Conservation (phyloP, 805 yeast species). For the Spathaspora passalidarum region DNA sequence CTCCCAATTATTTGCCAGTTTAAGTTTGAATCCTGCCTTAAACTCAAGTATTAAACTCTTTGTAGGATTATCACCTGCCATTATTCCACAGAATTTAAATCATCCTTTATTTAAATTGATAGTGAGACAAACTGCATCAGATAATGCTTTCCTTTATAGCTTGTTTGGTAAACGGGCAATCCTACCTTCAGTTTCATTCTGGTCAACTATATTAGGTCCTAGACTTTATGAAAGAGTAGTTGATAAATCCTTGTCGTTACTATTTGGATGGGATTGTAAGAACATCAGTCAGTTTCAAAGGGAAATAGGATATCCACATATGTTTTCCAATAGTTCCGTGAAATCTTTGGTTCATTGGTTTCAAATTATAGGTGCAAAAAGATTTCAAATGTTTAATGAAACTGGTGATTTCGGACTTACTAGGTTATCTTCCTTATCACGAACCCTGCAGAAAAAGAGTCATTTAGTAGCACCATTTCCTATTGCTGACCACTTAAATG, state of each 20-base stretch:
- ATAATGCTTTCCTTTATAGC: slow-evolving; percentile 20
- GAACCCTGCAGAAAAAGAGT: slow-evolving; percentile 13
- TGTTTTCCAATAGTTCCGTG: slow-evolving; percentile 28
- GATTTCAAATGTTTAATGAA: slow-evolving; percentile 33
- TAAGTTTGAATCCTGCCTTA: slow-evolving; percentile 23
- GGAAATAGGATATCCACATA: slow-evolving; percentile 26
- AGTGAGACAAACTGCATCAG: slow-evolving; percentile 24
- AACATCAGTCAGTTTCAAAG: slow-evolving; percentile 23
- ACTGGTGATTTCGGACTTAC: slow-evolving; percentile 22
- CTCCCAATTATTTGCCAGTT: slow-evolving; percentile 29
- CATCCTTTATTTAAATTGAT: slow-evolving; percentile 23
- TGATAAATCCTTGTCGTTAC: slow-evolving; percentile 18
- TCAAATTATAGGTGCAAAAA: slow-evolving; percentile 25
- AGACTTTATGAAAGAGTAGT: slow-evolving; percentile 21
- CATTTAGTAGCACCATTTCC: slow-evolving; percentile 27
- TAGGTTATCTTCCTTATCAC: slow-evolving; percentile 16
- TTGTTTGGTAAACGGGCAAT: slow-evolving; percentile 28
- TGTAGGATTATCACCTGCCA: slow-evolving; percentile 29
- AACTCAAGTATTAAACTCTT: slow-evolving; percentile 20
- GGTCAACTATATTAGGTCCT: slow-evolving; percentile 23
- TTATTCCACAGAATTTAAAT: slow-evolving; percentile 22
- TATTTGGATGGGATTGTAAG: slow-evolving; percentile 27
- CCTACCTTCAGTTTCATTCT: slow-evolving; percentile 27
- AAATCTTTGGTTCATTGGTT: slow-evolving; percentile 31
- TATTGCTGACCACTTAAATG: slow-evolving; percentile 24